phyloP scores from a whole-genome alignment of 163 green algal species.

The Chlamydomonas reinhardtii region DNA sequence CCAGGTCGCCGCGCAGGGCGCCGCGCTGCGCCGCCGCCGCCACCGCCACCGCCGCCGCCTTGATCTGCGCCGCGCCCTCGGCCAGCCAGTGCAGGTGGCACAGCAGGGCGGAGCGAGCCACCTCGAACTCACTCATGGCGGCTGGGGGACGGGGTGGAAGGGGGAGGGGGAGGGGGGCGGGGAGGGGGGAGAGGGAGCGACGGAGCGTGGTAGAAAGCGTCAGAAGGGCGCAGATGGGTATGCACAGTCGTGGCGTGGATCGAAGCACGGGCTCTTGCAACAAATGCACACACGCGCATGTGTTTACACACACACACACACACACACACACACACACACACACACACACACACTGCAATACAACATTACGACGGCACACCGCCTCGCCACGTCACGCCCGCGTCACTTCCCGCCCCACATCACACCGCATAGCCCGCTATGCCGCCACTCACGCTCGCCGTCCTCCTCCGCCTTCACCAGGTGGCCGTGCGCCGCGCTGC shows the following conservation, averaged over 20 bases:
- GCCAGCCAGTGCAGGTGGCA: conserved; percentile 42
- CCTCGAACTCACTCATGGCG: conserved; percentile 24
- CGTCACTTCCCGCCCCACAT: no score
- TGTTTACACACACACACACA: no score
- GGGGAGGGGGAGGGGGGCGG: not conserved
- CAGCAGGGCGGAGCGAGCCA: not conserved
- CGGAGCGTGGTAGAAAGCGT: not conserved
- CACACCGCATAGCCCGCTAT: no score
- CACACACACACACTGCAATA: no score
- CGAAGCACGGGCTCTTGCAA: no score
- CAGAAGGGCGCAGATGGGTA: no score
- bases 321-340: no score
- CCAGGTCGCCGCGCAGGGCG: conserved; percentile 4
- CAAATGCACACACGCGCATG: no score
- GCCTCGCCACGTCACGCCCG: no score
- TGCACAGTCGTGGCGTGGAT: no score
- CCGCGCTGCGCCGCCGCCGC: not conserved
- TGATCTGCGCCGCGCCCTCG: conserved; percentile 13
- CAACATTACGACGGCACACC: no score
- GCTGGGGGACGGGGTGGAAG: not conserved
- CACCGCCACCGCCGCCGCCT: conserved; percentile 23
- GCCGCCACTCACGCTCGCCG: conserved; percentile 32
- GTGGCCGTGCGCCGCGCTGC: conserved; percentile 5
- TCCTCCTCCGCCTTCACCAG: conserved; percentile 28
- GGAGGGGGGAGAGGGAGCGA: not conserved